A percentile compares a stretch with the other conserved stretches of the same genome.
Evolutionary conservation across 2,329 filamentous ascomycete species (phyloP).

Genomic region (Fulvia fulva): DNA sequence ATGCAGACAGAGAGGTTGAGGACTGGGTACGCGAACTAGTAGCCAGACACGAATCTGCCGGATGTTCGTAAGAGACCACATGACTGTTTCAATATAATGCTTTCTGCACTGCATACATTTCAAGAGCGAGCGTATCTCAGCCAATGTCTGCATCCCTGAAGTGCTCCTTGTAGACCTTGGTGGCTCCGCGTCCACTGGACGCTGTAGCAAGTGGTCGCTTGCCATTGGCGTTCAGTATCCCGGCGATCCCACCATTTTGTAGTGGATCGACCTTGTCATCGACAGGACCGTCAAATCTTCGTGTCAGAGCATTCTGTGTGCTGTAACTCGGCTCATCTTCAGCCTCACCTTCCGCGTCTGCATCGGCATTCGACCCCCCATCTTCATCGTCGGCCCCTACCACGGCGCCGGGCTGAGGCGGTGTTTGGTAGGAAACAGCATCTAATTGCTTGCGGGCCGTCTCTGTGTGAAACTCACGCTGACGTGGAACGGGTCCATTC

Average conservation of each 20-base stretch:
- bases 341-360: not conserved
- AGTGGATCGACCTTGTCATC: not conserved
- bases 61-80: no score
- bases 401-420: constrained; percentile 28
- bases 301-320: constrained; percentile 9
- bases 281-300: not conserved
- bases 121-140: not conserved
- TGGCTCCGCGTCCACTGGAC: constrained; percentile 40
- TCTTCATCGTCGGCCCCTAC: constrained; percentile 21
- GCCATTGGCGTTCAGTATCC: constrained; percentile 20
- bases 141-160: not conserved
- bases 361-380: constrained; percentile 5
- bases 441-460: constrained; percentile 1
- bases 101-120: not conserved
- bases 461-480: not conserved
- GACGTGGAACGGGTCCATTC: constrained; percentile 24
- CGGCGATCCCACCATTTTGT: not conserved
- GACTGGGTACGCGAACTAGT: not conserved
- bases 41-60: not conserved
- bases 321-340: not conserved
- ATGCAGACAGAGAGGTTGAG: constrained; percentile 36
- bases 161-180: constrained; percentile 7
- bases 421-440: constrained; percentile 27
- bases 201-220: constrained; percentile 18
- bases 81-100: no score